phyloP scores from a whole-genome alignment of 2,329 filamentous ascomycete genomes.

The Pestalotiopsis sp. region DNA sequence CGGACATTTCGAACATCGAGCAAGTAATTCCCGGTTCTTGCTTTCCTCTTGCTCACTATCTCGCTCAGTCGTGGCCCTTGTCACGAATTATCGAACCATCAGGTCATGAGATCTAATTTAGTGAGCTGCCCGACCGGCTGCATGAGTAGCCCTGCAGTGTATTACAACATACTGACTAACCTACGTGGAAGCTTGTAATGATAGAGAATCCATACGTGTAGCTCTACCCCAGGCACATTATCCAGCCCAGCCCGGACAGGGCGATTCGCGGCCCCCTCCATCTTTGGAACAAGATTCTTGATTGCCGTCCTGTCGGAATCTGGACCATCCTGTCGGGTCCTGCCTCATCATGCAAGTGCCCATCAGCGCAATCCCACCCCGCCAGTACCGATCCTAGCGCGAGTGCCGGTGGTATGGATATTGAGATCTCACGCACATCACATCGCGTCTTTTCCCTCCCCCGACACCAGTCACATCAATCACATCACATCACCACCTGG shows the following conservation, averaged over 20 bases:
- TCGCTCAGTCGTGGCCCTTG: not conserved
- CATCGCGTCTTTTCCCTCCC: not conserved
- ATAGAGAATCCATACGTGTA: no score
- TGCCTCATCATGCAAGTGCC: slow-evolving; percentile 2
- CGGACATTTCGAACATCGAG: not conserved
- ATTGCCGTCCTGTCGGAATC: slow-evolving; percentile 1
- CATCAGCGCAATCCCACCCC: not conserved
- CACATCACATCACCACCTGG: not conserved
- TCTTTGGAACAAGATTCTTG: not conserved
- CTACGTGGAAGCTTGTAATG: no score
- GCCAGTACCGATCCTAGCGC: slow-evolving; percentile 4
- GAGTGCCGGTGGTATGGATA: not conserved
- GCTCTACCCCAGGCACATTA: not conserved
- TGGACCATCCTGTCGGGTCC: slow-evolving; percentile 1
- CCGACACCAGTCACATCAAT: not conserved
- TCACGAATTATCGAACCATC: not conserved
- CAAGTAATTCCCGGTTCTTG: not conserved
- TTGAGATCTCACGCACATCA: not conserved
- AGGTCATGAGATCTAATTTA: not conserved
- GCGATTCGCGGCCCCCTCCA: not conserved
- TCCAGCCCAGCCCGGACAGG: not conserved
- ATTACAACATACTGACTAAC: no score
- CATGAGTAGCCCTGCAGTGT: not conserved
- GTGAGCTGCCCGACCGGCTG: not conserved
- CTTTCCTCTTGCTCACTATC: not conserved